phyloP scores from a whole-genome alignment of 805 yeast species.

The Saccharomyces mikatae region DNA sequence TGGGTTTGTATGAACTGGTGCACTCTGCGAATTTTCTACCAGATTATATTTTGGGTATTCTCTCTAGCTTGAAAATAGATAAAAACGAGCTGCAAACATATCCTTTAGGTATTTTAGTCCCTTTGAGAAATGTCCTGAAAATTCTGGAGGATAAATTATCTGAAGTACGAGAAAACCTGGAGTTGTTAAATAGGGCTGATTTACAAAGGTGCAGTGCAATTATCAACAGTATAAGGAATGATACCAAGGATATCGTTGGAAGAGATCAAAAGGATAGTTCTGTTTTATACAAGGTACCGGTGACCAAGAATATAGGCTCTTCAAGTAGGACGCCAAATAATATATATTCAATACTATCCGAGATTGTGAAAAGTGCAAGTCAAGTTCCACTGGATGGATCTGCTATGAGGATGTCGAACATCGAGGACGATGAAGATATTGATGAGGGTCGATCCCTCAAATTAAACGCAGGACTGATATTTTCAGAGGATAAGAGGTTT shows the following conservation, averaged over 20 bases:
- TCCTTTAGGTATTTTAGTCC: conserved; percentile 64
- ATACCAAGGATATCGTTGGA: neutral
- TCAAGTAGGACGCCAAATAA: conserved; percentile 6
- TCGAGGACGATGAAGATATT: conserved; percentile 7
- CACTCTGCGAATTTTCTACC: conserved; percentile 47
- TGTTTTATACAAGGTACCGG: neutral
- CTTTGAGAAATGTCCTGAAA: conserved; percentile 55
- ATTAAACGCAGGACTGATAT: conserved; percentile 44
- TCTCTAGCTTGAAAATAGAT: conserved; percentile 50
- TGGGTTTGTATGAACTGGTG: conserved; percentile 54
- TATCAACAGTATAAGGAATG: conserved; percentile 3
- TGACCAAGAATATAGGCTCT: neutral
- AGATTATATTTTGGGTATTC: conserved; percentile 49
- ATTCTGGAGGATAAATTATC: conserved; percentile 46
- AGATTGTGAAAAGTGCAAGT: conserved; percentile 44
- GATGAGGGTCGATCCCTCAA: conserved; percentile 16
- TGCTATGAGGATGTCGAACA: conserved; percentile 1
- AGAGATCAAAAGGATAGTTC: neutral
- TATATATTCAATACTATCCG: conserved; percentile 11
- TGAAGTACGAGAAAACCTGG: conserved; percentile 42
- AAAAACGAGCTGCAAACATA: conserved; percentile 51
- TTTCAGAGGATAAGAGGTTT: conserved; percentile 70
- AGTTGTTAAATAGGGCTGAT: conserved; percentile 63
- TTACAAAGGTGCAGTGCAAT: conserved; percentile 29
- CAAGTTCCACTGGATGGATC: conserved; percentile 29